Conservation (phyloP, 139 green algal species). For the Chlamydomonas sphaeroides region DNA sequence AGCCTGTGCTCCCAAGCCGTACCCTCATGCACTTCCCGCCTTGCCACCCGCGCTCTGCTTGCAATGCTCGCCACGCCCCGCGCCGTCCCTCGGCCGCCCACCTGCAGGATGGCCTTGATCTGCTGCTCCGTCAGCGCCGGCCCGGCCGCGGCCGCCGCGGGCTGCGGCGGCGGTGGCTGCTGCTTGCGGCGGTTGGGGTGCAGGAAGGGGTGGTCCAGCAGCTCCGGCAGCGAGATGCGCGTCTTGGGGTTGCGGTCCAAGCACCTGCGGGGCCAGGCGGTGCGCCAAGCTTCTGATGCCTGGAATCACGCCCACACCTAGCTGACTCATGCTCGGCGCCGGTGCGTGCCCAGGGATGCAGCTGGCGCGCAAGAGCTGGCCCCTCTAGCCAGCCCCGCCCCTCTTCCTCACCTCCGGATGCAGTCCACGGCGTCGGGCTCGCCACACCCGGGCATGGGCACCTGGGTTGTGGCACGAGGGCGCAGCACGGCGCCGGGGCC, state of each 20-base stretch:
- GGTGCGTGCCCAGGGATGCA: no score
- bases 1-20: background rate
- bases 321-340: no score
- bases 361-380: no score
- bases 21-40: background rate
- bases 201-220: conserved; percentile 91
- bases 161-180: background rate
- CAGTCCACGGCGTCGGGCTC: conserved; percentile 68
- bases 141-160: background rate
- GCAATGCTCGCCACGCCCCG: no score
- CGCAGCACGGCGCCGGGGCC: no score
- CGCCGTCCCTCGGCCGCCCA: no score
- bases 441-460: conserved; percentile 37
- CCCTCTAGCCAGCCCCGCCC: no score
- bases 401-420: conserved; percentile 53
- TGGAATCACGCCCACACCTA: no score
- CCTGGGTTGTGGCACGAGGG: no score
- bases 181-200: conserved; percentile 61
- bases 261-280: conserved; percentile 64
- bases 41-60: no score
- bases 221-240: conserved; percentile 82
- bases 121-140: conserved; percentile 70
- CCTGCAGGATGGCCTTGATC: conserved; percentile 77
- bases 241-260: conserved; percentile 84
- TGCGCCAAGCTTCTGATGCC: no score